Evolutionary conservation across 2,329 filamentous ascomycete species (phyloP), one percentile per base, ranked within the genome.

Genomic region (Pseudophaeomoniella oleicola): DNA sequence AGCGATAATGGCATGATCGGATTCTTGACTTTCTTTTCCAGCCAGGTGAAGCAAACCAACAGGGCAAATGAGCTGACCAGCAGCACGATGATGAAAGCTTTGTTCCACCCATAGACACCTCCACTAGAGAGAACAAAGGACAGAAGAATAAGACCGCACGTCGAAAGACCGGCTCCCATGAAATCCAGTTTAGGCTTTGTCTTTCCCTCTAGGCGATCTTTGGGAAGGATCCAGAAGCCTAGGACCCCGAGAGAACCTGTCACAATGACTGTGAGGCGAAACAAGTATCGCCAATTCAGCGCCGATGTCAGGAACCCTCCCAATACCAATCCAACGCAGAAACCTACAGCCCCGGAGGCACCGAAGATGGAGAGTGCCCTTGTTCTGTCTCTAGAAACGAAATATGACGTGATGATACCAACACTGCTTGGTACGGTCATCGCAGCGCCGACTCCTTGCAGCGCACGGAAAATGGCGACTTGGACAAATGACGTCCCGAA

Each of bases 361-460:
- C 52, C 58, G 34, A 58, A 61, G 13, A 60, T 55, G 12, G 57
- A 57, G n/a, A 61, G 42, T 2, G 51, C 57, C 4, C 55, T 49
- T 4, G 58, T 60, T 1, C 57, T 50, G 36, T 60, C 58, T 27
- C 53, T 46, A 9, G 53, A 51, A 6, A 53, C 53, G 15, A 60
- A 60, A 43, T 59, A 60, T 14, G 47, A 64, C 34, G 49, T 57
- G 36, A 68, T 64, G 15, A 68, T 58, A 2, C 62, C 57, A n/a
- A 27, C n/a, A n/a, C 22, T 27, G 22, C 22, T 80, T 2, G 76
- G 75, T 16, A 78, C 56, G 10, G 66, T 57, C 12, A 80, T 56
- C 2, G 72, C 71, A 0, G 72, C 69, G 0, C 75, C 76, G 4
- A 63, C 47, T 2, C 60, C 60, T 42, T 63, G 59, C 38, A 62